Evolutionary conservation across 441 rosid genomes (phyloP).

Genomic region (Erysimum cheiri): DNA sequence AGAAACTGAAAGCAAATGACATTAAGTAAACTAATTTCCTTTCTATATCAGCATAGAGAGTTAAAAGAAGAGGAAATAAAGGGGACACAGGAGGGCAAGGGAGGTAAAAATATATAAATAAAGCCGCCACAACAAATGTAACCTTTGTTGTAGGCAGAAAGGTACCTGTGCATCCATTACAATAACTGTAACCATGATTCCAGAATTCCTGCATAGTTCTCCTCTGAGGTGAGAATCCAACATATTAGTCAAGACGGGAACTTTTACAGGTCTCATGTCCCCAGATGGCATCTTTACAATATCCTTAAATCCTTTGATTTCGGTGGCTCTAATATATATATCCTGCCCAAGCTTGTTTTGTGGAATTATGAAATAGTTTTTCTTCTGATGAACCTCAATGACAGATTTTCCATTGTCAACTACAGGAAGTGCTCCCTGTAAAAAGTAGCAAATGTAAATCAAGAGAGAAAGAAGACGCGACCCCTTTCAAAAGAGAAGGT

Average conservation of each 20-base stretch:
- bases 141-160: conserved; percentile 29
- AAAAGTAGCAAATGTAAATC: conserved; percentile 33
- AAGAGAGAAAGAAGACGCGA: conserved; percentile 27
- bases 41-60: conserved; percentile 18
- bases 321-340: conserved; percentile 79
- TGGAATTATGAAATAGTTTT: conserved; percentile 81
- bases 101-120: conserved; percentile 17
- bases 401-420: conserved; percentile 61
- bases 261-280: conserved; percentile 81
- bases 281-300: conserved; percentile 91
- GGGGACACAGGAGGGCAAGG: conserved; percentile 16
- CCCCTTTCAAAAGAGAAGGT: conserved; percentile 26
- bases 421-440: conserved; percentile 66
- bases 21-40: conserved; percentile 13
- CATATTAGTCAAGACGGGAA: conserved; percentile 89
- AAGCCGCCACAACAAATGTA: conserved; percentile 22
- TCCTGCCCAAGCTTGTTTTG: conserved; percentile 97
- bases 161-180: conserved; percentile 83
- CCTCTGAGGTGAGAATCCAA: conserved; percentile 86
- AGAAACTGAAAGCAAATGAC: conserved; percentile 14
- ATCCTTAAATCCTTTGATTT: conserved; percentile 64
- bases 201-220: conserved; percentile 53
- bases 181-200: conserved; percentile 81
- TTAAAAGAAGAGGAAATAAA: conserved; percentile 12
- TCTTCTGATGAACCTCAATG: conserved; percentile 77